Evolutionary conservation across 495 filamentous ascomycete species (phyloP), one percentile per base, ranked within the genome.

Genomic region (Daldinia loculata): DNA sequence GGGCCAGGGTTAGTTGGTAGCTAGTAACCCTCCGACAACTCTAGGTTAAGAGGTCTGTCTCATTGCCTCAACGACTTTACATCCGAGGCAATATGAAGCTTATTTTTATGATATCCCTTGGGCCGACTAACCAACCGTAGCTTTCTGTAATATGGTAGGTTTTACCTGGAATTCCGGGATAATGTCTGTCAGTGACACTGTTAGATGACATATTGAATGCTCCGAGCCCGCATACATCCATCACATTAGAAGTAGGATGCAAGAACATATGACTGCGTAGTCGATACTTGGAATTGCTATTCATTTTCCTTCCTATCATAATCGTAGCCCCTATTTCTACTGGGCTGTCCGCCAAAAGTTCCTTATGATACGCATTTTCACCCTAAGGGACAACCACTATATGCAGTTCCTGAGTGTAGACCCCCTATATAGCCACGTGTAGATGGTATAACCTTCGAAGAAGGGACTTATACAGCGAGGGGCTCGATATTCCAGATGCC

Each of bases 401-500:
- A 48, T 48, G 17, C 43, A 48, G 4, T 12, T 24, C 43, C 19
- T 22, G 5, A 5, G 8, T 12, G 8, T 24, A 4, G 19, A 48
- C 3, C 43, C 43, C 19, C 9, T 48, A 48, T 2, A 14, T 48
- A 11, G 5, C 39, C 39, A 41, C 39, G 2, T 3, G 50, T 53
- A 17, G 27, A 19, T 24, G 3, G 12, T 2, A 24, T 15, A 6
- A 6, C 26, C 27, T 48, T 34, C 32, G 2, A 34, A 36, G 12
- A 36, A 36, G 34, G 3, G 0, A 24, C 51, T 17, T 53, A 56
- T 17, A 83, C 77, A 8, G 71, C 66, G 27, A 94, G 77, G 5
- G 94, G 93, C 84, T 98, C 94, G 30, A 96, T 80, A 71, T 97
- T 98, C 95, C 95, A 99, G 75, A 99, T 97, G 56, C 84, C 89